These are phyloP conservation scores for Teratosphaeria epicoccoides DNA, from an alignment of 2,329 filamentous ascomycete genomes.

Conservation along the genomic window DNA sequence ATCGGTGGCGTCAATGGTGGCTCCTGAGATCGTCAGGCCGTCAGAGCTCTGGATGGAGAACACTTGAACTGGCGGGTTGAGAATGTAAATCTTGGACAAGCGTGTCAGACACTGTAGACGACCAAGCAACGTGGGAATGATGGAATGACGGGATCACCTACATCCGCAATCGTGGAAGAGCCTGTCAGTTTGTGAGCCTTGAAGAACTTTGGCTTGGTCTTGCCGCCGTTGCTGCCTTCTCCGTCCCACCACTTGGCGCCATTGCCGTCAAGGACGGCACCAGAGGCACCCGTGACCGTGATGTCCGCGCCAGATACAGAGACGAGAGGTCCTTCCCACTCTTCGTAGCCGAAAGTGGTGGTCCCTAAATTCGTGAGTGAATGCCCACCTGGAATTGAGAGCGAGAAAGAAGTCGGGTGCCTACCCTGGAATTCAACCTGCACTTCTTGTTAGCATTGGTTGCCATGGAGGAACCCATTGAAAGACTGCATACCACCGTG, in stretches of 20 bases:
- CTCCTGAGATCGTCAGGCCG: constrained; percentile 36
- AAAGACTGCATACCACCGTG: constrained; percentile 22
- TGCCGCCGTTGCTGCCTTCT: constrained; percentile 49
- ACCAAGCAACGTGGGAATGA: not conserved
- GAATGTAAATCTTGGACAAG: constrained; percentile 33
- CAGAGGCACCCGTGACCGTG: constrained; percentile 42
- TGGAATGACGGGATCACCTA: not conserved
- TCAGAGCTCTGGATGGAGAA: constrained; percentile 38
- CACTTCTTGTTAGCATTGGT: not conserved
- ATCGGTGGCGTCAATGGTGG: constrained; percentile 47
- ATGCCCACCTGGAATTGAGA: not conserved
- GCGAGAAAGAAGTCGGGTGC: not conserved
- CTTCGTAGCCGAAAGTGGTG: constrained; percentile 56
- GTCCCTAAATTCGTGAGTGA: constrained; percentile 27
- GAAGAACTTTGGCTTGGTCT: constrained; percentile 57
- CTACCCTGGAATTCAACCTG: constrained; percentile 48
- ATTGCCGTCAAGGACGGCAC: constrained; percentile 45
- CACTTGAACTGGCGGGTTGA: constrained; percentile 46
- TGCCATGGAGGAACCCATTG: not conserved
- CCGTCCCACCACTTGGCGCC: constrained; percentile 53
- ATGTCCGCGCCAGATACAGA: constrained; percentile 48
- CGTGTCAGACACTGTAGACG: not conserved
- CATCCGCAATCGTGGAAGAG: constrained; percentile 38
- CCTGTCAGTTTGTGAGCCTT: constrained; percentile 44
- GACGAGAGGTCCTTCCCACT: constrained; percentile 56